Base-by-base conservation (phyloP, 202 grass and related monocot genomes). In the Hordeum pubiflorum region DNA sequence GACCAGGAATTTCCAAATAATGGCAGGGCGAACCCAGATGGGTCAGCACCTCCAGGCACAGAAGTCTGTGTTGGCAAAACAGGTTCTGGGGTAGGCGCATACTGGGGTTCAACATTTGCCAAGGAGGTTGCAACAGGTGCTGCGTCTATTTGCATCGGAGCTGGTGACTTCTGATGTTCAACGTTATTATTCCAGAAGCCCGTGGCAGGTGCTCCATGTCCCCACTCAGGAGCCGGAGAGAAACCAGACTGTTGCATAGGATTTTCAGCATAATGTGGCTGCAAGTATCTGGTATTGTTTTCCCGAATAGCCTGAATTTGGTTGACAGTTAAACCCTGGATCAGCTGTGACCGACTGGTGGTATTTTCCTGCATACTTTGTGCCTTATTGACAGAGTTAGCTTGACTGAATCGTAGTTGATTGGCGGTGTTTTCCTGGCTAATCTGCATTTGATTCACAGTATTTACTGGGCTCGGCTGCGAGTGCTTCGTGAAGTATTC, bases 1-100 rank as follows among this genome's bases (percentile, higher is more conserved):
- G 86, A 39, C 81, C 85, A 97, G 23, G 83, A 12, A 58, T 85
- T 80, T 80, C 91, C 83, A 75, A 94, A 86, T 9, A 77, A 86
- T 55, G 77, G 44, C 80, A 83, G 57, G 8, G 29, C 31, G 18
- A 83, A 55, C 36, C 57, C 69, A 5, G 82, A 74, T 39, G 86
- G 77, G 58, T 89, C 78, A 40, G 79, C 59, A 72, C 9, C 68
- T 85, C 20, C 82, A 52, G 50, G 40, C 13, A n/a, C 3, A 7
- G 82, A 14, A 59, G 58, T 22, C 50, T 89, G 71, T 40, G 63
- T 29, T 17, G 36, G 58, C 13, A 83, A 41, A 79, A n/a, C 23
- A 32, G 78, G 33, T 74, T 87, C 80, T 73, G 55, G 60, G 40
- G 61, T 29, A 0, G 34, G 37, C 2, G 14, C 57, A 70, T 63